Conservation (phyloP, 75 land plant genomes). For the Pseudotsuga menziesii region DNA sequence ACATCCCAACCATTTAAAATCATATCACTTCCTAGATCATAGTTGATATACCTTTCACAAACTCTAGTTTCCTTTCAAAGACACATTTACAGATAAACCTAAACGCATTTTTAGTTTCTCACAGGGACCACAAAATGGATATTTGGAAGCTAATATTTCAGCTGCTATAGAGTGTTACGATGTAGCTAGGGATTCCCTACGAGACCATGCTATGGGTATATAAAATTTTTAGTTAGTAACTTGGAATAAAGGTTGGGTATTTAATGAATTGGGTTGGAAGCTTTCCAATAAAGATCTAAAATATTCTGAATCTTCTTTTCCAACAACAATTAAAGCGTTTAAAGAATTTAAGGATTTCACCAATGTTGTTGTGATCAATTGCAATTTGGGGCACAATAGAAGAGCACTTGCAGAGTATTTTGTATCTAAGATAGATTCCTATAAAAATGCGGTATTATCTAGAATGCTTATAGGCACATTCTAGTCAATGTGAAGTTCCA, state of each 20-base stretch:
- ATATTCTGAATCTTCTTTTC: conserved; percentile 73
- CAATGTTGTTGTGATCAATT: conserved; percentile 79
- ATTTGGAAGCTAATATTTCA: conserved; percentile 44
- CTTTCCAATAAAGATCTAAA: conserved; percentile 56
- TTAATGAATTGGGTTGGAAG: conserved; percentile 91
- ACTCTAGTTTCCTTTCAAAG: too few relatives aligned
- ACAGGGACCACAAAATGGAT: conserved; percentile 34
- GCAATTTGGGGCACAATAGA: conserved; percentile 87
- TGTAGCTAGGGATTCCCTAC: conserved; percentile 61
- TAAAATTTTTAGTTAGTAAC: conserved; percentile 44
- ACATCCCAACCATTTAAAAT: too few relatives aligned
- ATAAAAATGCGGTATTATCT: conserved; percentile 30
- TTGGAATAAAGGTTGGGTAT: conserved; percentile 92
- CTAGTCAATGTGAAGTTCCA: conserved; percentile 61
- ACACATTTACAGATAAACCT: neutral
- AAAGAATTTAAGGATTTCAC: conserved; percentile 72
- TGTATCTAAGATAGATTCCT: conserved; percentile 52
- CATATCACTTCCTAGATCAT: too few relatives aligned
- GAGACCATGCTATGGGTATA: conserved; percentile 26
- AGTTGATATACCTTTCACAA: too few relatives aligned
- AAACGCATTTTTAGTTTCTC: conserved; percentile 68
- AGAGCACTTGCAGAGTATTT: conserved; percentile 87
- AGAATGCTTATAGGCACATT: conserved; percentile 39
- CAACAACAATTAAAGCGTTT: conserved; percentile 72
- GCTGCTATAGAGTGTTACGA: conserved; percentile 76